These are phyloP conservation scores for Herpetomonas samuelpessoai DNA, from an alignment of 208 protist species.

Conservation along the genomic window DNA sequence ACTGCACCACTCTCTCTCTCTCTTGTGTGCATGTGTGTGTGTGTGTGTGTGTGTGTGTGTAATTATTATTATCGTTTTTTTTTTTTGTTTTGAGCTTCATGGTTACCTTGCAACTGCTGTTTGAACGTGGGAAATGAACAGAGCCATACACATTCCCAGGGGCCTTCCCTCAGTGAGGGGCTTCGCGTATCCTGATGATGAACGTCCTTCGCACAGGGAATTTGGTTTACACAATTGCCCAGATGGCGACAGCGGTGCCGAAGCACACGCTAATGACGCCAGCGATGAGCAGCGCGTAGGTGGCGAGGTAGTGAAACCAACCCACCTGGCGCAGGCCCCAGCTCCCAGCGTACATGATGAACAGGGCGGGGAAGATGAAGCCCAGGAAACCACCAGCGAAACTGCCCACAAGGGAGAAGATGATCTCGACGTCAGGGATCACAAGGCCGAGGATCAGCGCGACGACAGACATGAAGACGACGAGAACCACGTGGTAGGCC, in stretches of 20 bases:
- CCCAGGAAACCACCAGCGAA: constrained; percentile 75
- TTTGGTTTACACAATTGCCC: not conserved
- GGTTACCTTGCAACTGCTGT: too few relatives aligned
- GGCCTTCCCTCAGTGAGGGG: too few relatives aligned
- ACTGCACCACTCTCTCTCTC: too few relatives aligned
- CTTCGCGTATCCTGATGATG: too few relatives aligned
- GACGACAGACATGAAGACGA: constrained; percentile 22
- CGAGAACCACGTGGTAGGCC: constrained; percentile 25
- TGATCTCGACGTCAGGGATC: constrained; percentile 65
- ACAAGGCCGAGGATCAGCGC: constrained; percentile 72
- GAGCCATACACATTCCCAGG: too few relatives aligned
- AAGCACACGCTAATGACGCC: constrained; percentile 71
- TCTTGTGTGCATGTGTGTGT: too few relatives aligned
- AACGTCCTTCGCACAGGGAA: too few relatives aligned
- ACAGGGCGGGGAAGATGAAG: constrained; percentile 84
- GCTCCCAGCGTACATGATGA: constrained; percentile 75
- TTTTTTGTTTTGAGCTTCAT: too few relatives aligned
- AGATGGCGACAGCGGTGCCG: constrained; percentile 62
- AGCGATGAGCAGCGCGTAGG: constrained; percentile 70
- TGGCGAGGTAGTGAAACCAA: constrained; percentile 64
- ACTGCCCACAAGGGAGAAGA: constrained; percentile 78
- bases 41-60: too few relatives aligned
- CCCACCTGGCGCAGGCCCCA: constrained; percentile 52
- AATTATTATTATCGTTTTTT: too few relatives aligned
- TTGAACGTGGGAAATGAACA: too few relatives aligned